These are phyloP conservation scores for Evernia prunastri DNA, from an alignment of 495 filamentous ascomycete genomes.

Conservation along the genomic window DNA sequence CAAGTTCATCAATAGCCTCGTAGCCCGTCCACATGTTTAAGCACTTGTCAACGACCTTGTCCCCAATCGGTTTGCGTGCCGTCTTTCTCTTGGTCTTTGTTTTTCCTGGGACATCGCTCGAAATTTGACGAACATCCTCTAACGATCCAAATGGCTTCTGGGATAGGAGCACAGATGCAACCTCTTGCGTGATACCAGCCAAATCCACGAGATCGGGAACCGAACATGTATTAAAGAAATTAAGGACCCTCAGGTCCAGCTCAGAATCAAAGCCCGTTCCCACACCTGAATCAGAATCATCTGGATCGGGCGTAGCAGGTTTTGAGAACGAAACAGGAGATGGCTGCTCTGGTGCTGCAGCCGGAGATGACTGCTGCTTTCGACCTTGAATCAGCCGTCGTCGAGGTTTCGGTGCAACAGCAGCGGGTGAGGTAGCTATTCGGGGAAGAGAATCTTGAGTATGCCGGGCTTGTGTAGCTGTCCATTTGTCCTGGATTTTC, in stretches of 20 bases:
- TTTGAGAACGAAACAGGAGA: constrained; percentile 25
- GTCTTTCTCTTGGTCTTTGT: constrained; percentile 42
- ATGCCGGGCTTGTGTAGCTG: constrained; percentile 36
- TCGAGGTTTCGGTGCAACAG: constrained; percentile 38
- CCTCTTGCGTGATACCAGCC: constrained; percentile 59
- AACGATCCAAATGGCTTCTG: constrained; percentile 63
- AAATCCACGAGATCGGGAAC: constrained; percentile 69
- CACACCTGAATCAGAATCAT: constrained; percentile 52
- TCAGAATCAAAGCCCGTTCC: constrained; percentile 38
- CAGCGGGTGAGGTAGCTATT: not conserved
- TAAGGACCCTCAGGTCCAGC: constrained; percentile 55
- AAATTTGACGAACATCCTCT: constrained; percentile 56
- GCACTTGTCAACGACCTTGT: constrained; percentile 66
- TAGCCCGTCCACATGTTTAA: constrained; percentile 66
- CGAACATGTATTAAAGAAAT: constrained; percentile 77
- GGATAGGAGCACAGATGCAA: constrained; percentile 57
- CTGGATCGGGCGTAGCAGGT: constrained; percentile 32
- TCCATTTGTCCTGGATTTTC: constrained; percentile 58
- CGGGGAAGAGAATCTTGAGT: constrained; percentile 27
- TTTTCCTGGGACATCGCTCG: constrained; percentile 32
- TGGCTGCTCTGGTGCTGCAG: constrained; percentile 35
- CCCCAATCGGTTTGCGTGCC: constrained; percentile 52
- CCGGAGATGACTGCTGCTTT: constrained; percentile 42
- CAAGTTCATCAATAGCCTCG: constrained; percentile 73
- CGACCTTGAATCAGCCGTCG: constrained; percentile 56